phyloP scores from a whole-genome alignment of 176 grass and related monocot species.

The Paspalum notatum region DNA sequence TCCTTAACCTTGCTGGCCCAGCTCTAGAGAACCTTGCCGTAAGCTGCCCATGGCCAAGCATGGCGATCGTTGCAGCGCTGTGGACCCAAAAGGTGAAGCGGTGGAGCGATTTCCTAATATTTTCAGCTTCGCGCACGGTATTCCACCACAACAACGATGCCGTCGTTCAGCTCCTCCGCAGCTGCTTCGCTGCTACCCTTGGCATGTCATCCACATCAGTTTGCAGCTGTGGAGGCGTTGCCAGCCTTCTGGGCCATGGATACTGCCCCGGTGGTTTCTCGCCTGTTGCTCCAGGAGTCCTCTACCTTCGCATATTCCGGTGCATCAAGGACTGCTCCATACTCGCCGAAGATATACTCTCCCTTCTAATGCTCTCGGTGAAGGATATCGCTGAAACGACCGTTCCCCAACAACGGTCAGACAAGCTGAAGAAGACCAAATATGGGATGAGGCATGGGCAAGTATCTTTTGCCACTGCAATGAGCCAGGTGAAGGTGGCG shows the following conservation, averaged over 20 bases:
- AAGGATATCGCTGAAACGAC: constrained; percentile 77
- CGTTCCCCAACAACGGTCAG: constrained; percentile 44
- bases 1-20: constrained; percentile 95
- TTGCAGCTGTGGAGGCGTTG: constrained; percentile 68
- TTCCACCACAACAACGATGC: constrained; percentile 95
- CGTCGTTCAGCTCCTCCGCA: constrained; percentile 84
- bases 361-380: constrained; percentile 79
- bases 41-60: constrained; percentile 99
- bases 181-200: constrained; percentile 75
- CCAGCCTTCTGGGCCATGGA: constrained; percentile 91
- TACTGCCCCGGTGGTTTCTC: constrained; percentile 89
- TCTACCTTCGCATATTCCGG: constrained; percentile 82
- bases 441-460: constrained; percentile 63
- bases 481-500: constrained; percentile 73
- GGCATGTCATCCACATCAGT: constrained; percentile 65
- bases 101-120: constrained; percentile 88
- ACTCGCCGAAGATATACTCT: constrained; percentile 79
- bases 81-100: constrained; percentile 98
- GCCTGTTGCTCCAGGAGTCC: constrained; percentile 91
- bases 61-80: constrained; percentile 90
- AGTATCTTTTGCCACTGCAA: constrained; percentile 71
- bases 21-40: constrained; percentile 92
- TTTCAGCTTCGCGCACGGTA: constrained; percentile 92
- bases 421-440: constrained; percentile 76
- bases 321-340: constrained; percentile 93